A percentile compares a stretch with the other conserved stretches of the same genome.
These are phyloP conservation scores for Solanum neorickii DNA, from an alignment of 257 asterid species.

Conservation along the genomic window DNA sequence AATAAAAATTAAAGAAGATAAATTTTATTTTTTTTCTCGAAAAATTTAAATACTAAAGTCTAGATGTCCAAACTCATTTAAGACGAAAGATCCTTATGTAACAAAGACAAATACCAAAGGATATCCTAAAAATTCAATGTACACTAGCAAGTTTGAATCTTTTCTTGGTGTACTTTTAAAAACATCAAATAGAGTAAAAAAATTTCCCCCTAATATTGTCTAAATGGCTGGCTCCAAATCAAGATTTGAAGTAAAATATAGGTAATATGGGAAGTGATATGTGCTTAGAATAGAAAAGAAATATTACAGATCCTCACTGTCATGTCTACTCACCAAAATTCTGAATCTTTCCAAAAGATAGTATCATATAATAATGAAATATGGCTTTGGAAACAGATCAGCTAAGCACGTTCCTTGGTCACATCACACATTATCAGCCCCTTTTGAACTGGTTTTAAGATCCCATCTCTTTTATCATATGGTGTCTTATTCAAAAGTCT, in stretches of 20 bases:
- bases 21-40: too few species aligned
- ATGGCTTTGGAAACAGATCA: constrained; percentile 18
- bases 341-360: not conserved
- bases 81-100: not conserved
- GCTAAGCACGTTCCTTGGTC: constrained; percentile 40
- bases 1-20: not conserved
- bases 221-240: not conserved
- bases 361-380: not conserved
- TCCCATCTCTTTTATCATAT: not conserved
- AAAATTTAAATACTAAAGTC: not conserved
- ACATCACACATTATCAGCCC: not conserved
- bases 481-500: not conserved
- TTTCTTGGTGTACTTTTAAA: not conserved
- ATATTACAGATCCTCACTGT: not conserved
- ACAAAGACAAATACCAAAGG: too few species aligned
- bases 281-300: not conserved
- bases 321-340: not conserved
- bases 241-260: not conserved
- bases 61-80: not conserved
- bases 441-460: not conserved
- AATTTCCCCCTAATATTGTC: not conserved
- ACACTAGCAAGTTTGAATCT: not conserved
- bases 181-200: not conserved
- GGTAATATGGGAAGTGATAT: not conserved
- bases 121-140: not conserved